phyloP scores from a whole-genome alignment of 352 stramenopile species.

The Pythium aristosporum region DNA sequence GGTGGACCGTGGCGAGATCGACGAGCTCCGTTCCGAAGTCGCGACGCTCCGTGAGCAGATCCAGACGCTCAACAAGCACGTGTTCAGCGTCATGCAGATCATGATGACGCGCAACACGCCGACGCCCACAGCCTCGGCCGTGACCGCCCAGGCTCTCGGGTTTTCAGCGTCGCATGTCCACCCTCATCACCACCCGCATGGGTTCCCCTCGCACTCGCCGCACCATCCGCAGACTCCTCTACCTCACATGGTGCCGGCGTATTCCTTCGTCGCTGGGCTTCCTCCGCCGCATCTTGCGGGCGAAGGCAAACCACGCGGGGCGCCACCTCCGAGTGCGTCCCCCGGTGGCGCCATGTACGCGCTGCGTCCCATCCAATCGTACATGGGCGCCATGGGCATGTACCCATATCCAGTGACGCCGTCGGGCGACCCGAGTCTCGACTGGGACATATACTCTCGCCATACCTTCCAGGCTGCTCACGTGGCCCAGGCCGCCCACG shows the following conservation, averaged over 20 bases:
- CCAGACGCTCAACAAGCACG: constrained; percentile 67
- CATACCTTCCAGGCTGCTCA: constrained; percentile 26
- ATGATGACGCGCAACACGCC: constrained; percentile 32
- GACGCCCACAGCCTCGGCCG: background rate
- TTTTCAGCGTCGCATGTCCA: constrained; percentile 10
- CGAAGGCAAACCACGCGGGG: background rate
- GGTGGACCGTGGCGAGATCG: constrained; percentile 70
- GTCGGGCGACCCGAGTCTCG: constrained; percentile 22
- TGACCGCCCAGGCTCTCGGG: background rate
- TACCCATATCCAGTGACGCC: constrained; percentile 21
- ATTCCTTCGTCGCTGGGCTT: constrained; percentile 1
- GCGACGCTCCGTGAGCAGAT: constrained; percentile 57
- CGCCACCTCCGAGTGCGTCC: background rate
- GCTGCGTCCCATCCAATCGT: constrained; percentile 24
- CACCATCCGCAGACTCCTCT: background rate
- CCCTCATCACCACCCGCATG: background rate
- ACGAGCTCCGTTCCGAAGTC: constrained; percentile 65
- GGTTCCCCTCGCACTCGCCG: background rate
- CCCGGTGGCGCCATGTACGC: constrained; percentile 11
- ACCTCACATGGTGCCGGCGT: background rate
- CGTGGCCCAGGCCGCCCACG: background rate
- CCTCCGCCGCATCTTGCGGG: constrained; percentile 14
- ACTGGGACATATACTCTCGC: constrained; percentile 37
- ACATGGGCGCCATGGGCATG: constrained; percentile 1
- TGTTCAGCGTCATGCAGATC: constrained; percentile 55